Percentiles rank a stretch among this genome's conserved stretches.
Conservation (phyloP, 163 green algal genomes). For the Prototheca cutis region DNA sequence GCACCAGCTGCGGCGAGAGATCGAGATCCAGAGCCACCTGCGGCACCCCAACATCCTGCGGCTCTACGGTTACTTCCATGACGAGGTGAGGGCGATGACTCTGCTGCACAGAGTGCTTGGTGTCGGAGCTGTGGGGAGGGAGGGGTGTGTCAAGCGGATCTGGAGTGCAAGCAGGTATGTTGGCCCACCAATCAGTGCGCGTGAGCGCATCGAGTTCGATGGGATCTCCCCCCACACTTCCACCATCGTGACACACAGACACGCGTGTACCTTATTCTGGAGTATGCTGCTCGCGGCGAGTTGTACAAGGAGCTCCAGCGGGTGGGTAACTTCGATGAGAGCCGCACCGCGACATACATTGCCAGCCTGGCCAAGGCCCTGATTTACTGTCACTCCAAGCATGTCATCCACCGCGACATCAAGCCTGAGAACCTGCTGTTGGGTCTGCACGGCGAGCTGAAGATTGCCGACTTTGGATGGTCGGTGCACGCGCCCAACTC, state of each 20-base stretch:
- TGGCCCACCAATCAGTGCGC: too few relatives aligned
- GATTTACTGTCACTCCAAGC: slow-evolving; percentile 93
- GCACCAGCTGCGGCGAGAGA: slow-evolving; percentile 94
- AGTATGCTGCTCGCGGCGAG: slow-evolving; percentile 94
- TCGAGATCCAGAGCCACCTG: slow-evolving; percentile 98
- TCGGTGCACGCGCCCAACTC: slow-evolving; percentile 87
- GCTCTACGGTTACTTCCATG: slow-evolving; percentile 89
- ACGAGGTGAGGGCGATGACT: slow-evolving; percentile 39
- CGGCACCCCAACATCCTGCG: slow-evolving; percentile 95
- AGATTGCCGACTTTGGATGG: slow-evolving; percentile 99
- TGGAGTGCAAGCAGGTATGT: background rate
- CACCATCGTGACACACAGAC: too few relatives aligned
- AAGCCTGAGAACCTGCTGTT: slow-evolving; percentile 98
- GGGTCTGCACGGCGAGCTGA: slow-evolving; percentile 76
- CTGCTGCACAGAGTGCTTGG: background rate
- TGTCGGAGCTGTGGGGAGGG: background rate
- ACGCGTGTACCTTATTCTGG: slow-evolving; percentile 95
- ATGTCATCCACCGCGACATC: slow-evolving; percentile 97
- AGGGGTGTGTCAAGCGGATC: background rate
- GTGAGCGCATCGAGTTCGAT: too few relatives aligned
- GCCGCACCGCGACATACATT: slow-evolving; percentile 80
- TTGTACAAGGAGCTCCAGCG: slow-evolving; percentile 94
- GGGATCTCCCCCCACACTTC: slow-evolving; percentile 78
- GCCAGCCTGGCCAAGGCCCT: slow-evolving; percentile 72
- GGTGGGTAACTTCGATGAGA: slow-evolving; percentile 70